Percentiles rank a stretch among this genome's conserved stretches.
phyloP scores from a whole-genome alignment of 305 asterid genomes.

The Andrographis paniculata region DNA sequence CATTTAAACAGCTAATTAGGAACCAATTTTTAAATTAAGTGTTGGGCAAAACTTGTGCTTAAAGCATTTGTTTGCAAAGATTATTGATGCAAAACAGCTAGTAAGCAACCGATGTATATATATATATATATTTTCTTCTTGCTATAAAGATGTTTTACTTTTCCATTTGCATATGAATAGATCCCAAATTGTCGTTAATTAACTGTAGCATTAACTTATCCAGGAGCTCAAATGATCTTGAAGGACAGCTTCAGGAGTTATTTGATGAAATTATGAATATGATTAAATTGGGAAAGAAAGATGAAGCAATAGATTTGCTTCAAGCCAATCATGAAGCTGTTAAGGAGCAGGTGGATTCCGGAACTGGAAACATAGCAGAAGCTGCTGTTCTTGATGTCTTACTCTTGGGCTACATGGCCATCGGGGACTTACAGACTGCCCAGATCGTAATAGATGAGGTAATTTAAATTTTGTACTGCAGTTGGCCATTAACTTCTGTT shows the following conservation, averaged over 20 bases:
- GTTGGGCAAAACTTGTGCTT: neutral
- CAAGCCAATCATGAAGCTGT: constrained; percentile 75
- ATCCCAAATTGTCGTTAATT: constrained; percentile 16
- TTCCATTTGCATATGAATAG: neutral
- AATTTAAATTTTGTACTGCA: constrained; percentile 1
- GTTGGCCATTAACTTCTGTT: too few species aligned
- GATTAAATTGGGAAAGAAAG: constrained; percentile 58
- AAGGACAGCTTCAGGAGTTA: constrained; percentile 59
- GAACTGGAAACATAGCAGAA: constrained; percentile 58
- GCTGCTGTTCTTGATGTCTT: constrained; percentile 81
- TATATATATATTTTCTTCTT: too few species aligned
- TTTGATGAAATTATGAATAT: constrained; percentile 57
- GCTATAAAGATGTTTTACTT: neutral
- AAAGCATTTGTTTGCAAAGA: too few species aligned
- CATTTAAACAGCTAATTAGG: neutral
- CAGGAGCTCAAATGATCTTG: constrained; percentile 39
- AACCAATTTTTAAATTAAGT: neutral
- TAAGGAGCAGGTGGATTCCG: constrained; percentile 60
- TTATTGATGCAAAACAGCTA: too few species aligned
- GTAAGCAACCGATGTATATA: too few species aligned
- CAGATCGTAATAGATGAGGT: constrained; percentile 54
- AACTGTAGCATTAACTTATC: constrained; percentile 19
- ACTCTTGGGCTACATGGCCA: constrained; percentile 73
- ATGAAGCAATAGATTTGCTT: constrained; percentile 62
- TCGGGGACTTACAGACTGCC: constrained; percentile 51